These are phyloP conservation scores for Aspergillus sp. DNA, from an alignment of 2,329 filamentous ascomycete species.

Conservation along the genomic window DNA sequence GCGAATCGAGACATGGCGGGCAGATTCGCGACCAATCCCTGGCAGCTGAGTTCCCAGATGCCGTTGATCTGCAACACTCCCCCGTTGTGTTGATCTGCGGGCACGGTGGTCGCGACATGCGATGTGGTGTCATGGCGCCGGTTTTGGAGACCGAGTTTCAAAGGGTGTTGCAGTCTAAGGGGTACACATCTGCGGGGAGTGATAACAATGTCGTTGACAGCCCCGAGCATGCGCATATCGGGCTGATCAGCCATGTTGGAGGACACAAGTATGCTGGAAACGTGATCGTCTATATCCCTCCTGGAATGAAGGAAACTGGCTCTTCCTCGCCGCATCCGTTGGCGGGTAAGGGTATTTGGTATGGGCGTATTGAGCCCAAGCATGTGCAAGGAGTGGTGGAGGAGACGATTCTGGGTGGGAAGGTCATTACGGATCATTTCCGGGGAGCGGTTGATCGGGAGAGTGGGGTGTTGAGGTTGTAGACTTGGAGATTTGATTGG, in stretches of 20 bases:
- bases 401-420: constrained; percentile 84
- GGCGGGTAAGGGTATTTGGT: constrained; percentile 67
- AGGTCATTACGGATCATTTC: constrained; percentile 79
- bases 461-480: constrained; percentile 68
- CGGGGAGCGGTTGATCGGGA: constrained; percentile 80
- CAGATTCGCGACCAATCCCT: constrained; percentile 53
- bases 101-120: constrained; percentile 75
- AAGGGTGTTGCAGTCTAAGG: constrained; percentile 32
- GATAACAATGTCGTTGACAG: constrained; percentile 29
- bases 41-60: constrained; percentile 56
- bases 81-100: constrained; percentile 77
- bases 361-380: constrained; percentile 77
- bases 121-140: constrained; percentile 81
- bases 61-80: constrained; percentile 62
- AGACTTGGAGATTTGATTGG: constrained; percentile 1
- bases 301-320: constrained; percentile 28
- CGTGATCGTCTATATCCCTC: constrained; percentile 74
- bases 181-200: constrained; percentile 28
- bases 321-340: constrained; percentile 32
- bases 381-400: constrained; percentile 87
- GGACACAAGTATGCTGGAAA: constrained; percentile 96
- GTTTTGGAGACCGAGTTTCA: constrained; percentile 71
- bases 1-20: constrained; percentile 26
- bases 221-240: constrained; percentile 41
- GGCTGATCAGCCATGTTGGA: constrained; percentile 75